phyloP scores from a whole-genome alignment of 495 filamentous ascomycete genomes.

The Penicillium silybi region DNA sequence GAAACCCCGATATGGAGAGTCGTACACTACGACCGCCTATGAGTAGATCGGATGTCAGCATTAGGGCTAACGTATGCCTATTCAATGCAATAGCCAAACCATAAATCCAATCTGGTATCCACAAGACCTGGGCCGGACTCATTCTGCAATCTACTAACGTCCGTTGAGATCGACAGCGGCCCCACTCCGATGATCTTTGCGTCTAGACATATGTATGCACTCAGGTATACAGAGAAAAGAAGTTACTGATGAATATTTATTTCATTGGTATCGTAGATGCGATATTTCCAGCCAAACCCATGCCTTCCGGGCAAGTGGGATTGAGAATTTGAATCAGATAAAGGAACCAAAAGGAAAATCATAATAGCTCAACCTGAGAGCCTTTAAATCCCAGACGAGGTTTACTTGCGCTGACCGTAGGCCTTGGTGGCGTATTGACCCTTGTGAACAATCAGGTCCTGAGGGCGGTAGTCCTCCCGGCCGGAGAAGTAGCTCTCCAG shows the following conservation, averaged over 20 bases:
- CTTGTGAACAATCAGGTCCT: slow-evolving; percentile 89
- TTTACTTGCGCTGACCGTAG: slow-evolving; percentile 76
- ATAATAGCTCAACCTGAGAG: slow-evolving; percentile 1
- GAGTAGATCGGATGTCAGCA: background rate
- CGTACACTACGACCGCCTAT: background rate
- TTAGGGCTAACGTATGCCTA: background rate
- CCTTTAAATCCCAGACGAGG: slow-evolving; percentile 3
- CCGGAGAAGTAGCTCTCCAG: slow-evolving; percentile 87
- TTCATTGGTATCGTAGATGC: slow-evolving; percentile 31
- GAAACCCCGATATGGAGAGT: background rate
- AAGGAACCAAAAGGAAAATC: slow-evolving; percentile 1
- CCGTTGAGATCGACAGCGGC: slow-evolving; percentile 3
- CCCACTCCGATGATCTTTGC: slow-evolving; percentile 4
- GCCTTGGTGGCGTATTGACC: slow-evolving; percentile 96
- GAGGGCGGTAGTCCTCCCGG: slow-evolving; percentile 75
- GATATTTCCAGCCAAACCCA: slow-evolving; percentile 17
- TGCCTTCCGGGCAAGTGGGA: slow-evolving; percentile 7
- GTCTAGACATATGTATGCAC: background rate
- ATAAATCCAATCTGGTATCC: background rate
- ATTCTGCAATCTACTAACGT: background rate
- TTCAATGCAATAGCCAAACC: background rate
- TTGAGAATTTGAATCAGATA: slow-evolving; percentile 8
- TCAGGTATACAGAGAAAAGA: background rate
- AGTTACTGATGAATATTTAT: slow-evolving; percentile 10
- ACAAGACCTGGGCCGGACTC: background rate